Evolutionary conservation across 805 yeast species (phyloP), one percentile per base, ranked within the genome.

Genomic region (Candida quercuum): DNA sequence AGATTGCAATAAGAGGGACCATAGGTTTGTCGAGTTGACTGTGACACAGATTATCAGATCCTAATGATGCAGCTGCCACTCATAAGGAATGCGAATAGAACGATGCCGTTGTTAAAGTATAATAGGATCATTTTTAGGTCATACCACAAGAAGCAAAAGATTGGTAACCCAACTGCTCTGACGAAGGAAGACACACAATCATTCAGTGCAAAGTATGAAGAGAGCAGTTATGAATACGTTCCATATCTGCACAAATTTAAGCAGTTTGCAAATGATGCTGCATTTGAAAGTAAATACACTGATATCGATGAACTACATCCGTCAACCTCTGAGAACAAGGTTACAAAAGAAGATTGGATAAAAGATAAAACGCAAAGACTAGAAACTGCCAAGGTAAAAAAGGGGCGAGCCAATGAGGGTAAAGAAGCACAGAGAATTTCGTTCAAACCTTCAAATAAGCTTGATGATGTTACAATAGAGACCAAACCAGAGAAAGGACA

Each of bases 281-380:
- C 11, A 5, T 43, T 32, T 32, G 47, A 43, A 27, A 21, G 39
- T 1, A 43, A 37, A 21, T 35, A 39, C 17, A 46, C 45, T 3
- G 44, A 41, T 35, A 42, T 44, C 12, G 43, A 38, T 26, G 42
- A 36, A 26, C 17, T 42, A 3, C 44, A 45, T 36, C 47, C 48
- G 10, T 35, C 46, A 4, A 44, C 48, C 2, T 20, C 23, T 7
- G 35, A 32, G 6, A 44, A 44, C 17, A 39, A 29, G 20, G 48
- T 44, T 6, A 33, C 23, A 12, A 22, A 32, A 4, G 30, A 11
- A 5, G 46, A 42, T 20, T 44, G 48, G 48, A 15, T 29, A 3
- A 41, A 34, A 26, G 48, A 44, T 31, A 24, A 28, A 8, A 20
- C 18, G 14, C 13, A 26, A 14, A 31, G 17, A n/a, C 27, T 20